Evolutionary conservation across 495 filamentous ascomycete genomes (phyloP), one percentile per base, ranked within the genome.

Genomic region (Talaromyces ruber): DNA sequence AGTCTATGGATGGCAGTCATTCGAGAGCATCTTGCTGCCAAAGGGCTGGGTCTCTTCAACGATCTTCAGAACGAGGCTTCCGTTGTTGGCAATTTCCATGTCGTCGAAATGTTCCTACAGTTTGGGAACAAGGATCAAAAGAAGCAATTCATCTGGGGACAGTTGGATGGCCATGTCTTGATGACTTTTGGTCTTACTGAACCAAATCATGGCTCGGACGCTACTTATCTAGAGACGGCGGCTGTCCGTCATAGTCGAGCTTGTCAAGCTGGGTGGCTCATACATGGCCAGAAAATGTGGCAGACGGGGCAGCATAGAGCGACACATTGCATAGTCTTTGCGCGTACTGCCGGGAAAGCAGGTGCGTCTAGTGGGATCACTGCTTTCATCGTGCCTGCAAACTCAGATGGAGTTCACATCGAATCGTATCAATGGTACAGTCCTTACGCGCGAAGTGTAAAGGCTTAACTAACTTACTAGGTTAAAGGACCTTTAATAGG

Each of bases 1-100:
- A 85, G 83, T 65, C 67, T 85, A 8, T 85, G 82, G 80, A 86
- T 86, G 83, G 76, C 79, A 3, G 82, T 79, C 1, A 84, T 85
- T 37, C 71, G 83, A 11, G 81, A 81, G 66, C 81, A 86, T 66
- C 70, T 87, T 18, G 76, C 82, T 3, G 74, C 74, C 14, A 78
- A 84, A 63, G 82, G 82, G 1, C 62, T 86, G 22, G 80, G 83
- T 3, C 70, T 87, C 3, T 82, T 82, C 60, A 86, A 86, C 62
- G 84, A 86, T 67, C 67, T 86, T 43, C 82, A 87, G 64, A 86
- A 79, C 60, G 83, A 86, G 66, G 82, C 84, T 65, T 76, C 71
- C 51, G 73, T 86, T 18, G 76, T 85, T 3, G 82, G 82, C 4
- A 86, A 86, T 65, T 84, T 84, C 67, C 84, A 82, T 0, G 80